Evolutionary conservation across 2,329 filamentous ascomycete genomes (phyloP).

Genomic region (Botryosphaeria dothidea): DNA sequence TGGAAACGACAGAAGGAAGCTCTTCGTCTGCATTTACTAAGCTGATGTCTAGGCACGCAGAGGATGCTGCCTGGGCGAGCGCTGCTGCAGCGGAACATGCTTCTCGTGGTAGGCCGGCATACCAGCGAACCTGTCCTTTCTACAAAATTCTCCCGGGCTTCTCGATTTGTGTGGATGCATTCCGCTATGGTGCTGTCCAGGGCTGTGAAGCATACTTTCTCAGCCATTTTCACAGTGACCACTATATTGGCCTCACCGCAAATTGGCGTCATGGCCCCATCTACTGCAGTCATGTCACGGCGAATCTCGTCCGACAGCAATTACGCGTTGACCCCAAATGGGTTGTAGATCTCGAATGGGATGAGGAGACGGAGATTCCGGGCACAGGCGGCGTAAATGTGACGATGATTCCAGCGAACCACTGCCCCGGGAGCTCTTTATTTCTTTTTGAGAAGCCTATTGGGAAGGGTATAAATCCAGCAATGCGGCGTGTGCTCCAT

Average conservation of each 20-base stretch:
- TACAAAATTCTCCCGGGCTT: constrained; percentile 98
- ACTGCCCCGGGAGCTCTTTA: constrained; percentile 91
- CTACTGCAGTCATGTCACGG: constrained; percentile 92
- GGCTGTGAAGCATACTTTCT: constrained; percentile 94
- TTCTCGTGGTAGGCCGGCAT: constrained; percentile 80
- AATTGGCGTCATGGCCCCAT: constrained; percentile 93
- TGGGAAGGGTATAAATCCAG: constrained; percentile 60
- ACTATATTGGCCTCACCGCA: constrained; percentile 87
- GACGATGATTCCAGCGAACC: constrained; percentile 95
- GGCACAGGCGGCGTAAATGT: constrained; percentile 80
- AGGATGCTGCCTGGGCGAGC: constrained; percentile 85
- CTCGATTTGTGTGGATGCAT: constrained; percentile 91
- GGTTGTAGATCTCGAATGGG: constrained; percentile 83
- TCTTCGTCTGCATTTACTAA: constrained; percentile 88
- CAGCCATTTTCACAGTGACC: constrained; percentile 97
- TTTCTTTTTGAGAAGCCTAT: constrained; percentile 86
- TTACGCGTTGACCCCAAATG: constrained; percentile 83
- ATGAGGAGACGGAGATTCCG: constrained; percentile 75
- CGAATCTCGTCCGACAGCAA: constrained; percentile 83
- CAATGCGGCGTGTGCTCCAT: constrained; percentile 79
- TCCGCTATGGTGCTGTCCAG: constrained; percentile 89
- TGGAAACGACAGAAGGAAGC: constrained; percentile 46
- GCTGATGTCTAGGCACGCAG: constrained; percentile 88
- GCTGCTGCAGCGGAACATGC: constrained; percentile 79
- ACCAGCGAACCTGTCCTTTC: constrained; percentile 90